phyloP scores from a whole-genome alignment of 257 asterid genomes.

The Penstemon barbatus region DNA sequence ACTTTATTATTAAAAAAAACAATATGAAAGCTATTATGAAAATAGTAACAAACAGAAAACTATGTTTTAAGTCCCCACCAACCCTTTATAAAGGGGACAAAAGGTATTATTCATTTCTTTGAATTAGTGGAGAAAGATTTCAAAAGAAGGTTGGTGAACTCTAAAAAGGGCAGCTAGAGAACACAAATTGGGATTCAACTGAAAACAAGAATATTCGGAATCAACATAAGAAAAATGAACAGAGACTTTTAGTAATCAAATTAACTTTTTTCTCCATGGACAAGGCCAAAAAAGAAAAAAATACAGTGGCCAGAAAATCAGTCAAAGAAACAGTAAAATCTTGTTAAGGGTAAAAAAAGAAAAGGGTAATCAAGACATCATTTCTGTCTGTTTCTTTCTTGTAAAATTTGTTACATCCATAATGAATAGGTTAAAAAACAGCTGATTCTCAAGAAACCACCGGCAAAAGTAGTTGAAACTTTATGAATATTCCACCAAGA shows the following conservation, averaged over 20 bases:
- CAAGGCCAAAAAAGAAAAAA: not conserved
- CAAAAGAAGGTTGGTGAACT: slow-evolving; percentile 13
- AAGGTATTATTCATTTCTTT: not conserved
- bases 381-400: not conserved
- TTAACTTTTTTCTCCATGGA: not conserved
- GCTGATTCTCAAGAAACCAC: not conserved
- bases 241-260: too few species aligned
- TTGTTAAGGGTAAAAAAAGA: too few species aligned
- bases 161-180: slow-evolving; percentile 1
- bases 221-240: slow-evolving; percentile 18
- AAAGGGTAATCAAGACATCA: not conserved
- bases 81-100: not conserved
- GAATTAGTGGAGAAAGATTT: slow-evolving; percentile 1
- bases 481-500: not conserved
- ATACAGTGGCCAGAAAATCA: not conserved
- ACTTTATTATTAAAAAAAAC: not conserved
- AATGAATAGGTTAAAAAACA: not conserved
- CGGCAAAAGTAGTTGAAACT: not conserved
- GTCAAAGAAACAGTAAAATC: not conserved
- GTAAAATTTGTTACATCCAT: not conserved
- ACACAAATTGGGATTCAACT: not conserved
- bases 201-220: slow-evolving; percentile 9
- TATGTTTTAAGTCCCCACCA: slow-evolving; percentile 2
- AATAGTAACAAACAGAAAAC: slow-evolving; percentile 8
- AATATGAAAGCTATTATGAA: not conserved